Conservation (phyloP, 768 basidiomycete species). For the Lentinula guzmanii region DNA sequence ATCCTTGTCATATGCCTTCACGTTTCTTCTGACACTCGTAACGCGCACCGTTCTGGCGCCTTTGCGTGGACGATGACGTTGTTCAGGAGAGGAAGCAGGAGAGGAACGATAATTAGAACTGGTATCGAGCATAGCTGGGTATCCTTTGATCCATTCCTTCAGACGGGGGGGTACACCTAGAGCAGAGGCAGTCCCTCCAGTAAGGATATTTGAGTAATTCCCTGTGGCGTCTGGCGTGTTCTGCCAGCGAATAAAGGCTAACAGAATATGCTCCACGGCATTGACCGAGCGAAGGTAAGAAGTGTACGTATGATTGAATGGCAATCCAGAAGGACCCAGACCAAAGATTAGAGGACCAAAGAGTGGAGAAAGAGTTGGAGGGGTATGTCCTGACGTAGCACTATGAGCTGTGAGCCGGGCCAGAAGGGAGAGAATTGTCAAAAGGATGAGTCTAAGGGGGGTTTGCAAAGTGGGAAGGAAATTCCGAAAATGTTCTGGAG, state of each 20-base stretch:
- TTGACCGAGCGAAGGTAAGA: slow-evolving; percentile 77
- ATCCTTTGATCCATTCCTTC: slow-evolving; percentile 87
- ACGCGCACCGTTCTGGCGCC: slow-evolving; percentile 78
- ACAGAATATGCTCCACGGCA: slow-evolving; percentile 90
- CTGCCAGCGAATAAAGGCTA: slow-evolving; percentile 84
- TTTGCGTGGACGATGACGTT: slow-evolving; percentile 51
- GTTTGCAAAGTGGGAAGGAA: slow-evolving; percentile 54
- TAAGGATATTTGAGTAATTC: slow-evolving; percentile 21
- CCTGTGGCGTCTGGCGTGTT: slow-evolving; percentile 41
- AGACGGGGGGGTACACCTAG: slow-evolving; percentile 80
- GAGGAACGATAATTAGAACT: slow-evolving; percentile 26
- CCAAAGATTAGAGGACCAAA: slow-evolving; percentile 91
- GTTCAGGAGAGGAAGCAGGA: slow-evolving; percentile 16
- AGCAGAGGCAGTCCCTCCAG: slow-evolving; percentile 43
- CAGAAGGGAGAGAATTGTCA: slow-evolving; percentile 74
- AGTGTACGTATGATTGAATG: slow-evolving; percentile 52
- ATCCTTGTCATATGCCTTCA: slow-evolving; percentile 84
- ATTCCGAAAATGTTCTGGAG: slow-evolving; percentile 63
- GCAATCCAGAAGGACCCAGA: slow-evolving; percentile 24
- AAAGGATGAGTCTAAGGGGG: slow-evolving; percentile 52
- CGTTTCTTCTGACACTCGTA: slow-evolving; percentile 71
- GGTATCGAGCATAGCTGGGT: slow-evolving; percentile 73
- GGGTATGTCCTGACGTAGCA: slow-evolving; percentile 82
- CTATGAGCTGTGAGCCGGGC: slow-evolving; percentile 81
- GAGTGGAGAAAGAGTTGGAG: slow-evolving; percentile 81